Conservation (phyloP, 805 yeast genomes). For the Saturnispora kantuleensis region DNA sequence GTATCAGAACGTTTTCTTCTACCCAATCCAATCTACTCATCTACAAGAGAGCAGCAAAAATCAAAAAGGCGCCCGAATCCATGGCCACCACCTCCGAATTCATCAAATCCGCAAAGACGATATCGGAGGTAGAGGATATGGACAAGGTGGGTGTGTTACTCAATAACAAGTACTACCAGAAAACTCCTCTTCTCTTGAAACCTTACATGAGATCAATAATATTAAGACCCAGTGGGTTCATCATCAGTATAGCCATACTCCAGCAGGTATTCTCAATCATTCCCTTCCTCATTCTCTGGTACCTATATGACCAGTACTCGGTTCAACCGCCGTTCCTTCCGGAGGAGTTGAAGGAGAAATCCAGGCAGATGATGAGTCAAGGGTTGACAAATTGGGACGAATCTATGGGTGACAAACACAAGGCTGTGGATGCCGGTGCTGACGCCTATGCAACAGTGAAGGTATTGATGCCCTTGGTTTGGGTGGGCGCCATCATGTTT, state of each 20-base stretch:
- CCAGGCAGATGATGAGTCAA: conserved; percentile 17
- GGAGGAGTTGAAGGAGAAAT: conserved; percentile 35
- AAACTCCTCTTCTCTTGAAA: conserved; percentile 23
- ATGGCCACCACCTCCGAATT: conserved; percentile 11
- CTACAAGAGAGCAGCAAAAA: conserved; percentile 16
- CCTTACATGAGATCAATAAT: conserved; percentile 26
- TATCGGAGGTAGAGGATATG: conserved; percentile 17
- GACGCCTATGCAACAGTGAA: conserved; percentile 29
- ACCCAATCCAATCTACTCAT: conserved; percentile 9
- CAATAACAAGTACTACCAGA: conserved; percentile 24
- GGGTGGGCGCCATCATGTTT: conserved; percentile 22
- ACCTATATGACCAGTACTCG: conserved; percentile 33
- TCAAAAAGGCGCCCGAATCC: conserved; percentile 12
- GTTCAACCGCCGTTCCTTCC: conserved; percentile 38
- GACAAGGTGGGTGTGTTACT: conserved; percentile 17
- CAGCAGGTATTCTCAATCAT: conserved; percentile 46
- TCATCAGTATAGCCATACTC: conserved; percentile 37
- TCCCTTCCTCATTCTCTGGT: conserved; percentile 46
- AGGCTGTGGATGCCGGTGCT: conserved; percentile 27
- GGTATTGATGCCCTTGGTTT: conserved; percentile 19
- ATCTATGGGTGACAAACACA: conserved; percentile 17
- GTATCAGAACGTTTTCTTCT: conserved; percentile 1
- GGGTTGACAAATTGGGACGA: too few species aligned
- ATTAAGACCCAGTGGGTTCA: conserved; percentile 28
- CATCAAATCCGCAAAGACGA: conserved; percentile 11